Base-by-base conservation (phyloP, 352 stramenopile species). In the Phytophthora nicotianae region DNA sequence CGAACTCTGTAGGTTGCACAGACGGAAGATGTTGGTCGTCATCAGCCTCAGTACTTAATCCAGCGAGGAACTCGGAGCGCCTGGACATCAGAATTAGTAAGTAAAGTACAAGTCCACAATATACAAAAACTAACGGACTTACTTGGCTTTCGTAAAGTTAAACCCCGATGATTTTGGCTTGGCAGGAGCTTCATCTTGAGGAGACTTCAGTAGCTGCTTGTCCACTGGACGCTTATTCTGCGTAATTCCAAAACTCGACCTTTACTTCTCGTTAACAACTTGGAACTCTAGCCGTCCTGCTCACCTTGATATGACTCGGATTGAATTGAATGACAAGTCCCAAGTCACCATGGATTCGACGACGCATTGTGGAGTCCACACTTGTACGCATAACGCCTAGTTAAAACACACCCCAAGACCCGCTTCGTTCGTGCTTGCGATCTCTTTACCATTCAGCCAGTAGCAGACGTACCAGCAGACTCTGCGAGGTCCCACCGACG, bases 81-180 rank as follows among this genome's bases (percentile, higher is more conserved):
- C 83, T 91, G 26, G 16, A 49, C 33, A 67, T 21, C 19, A 40
- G 17, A 42, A 21, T 19, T 35, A 11, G 29, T 37, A 13, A 35
- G 2, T 35, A 35, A 35, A 35, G 4, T 13, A 35, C 29, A 35
- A 35, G 8, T 3, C 29, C 29, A 35, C 13, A 14, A 23, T 14
- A n/a, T n/a, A n/a, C n/a, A n/a, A n/a, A n/a, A 20, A 35, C 8
- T 37, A 16, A 17, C 10, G 14, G 6, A 38, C 68, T 17, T 54
- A 90, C 83, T 71, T 84, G 51, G 73, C 75, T 17, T 83, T 77
- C 13, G 74, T 88, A 51, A 93, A 93, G 63, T 91, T 75, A 51
- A 91, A 93, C 7, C 52, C 51, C 5, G 42, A 50, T 13, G 27
- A 5, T 35, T 54, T 53, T 17, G 52, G 17, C 7, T 54, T 58